These are phyloP conservation scores for Myriosclerotinia curreyana DNA, from an alignment of 2,329 filamentous ascomycete species.

Conservation along the genomic window DNA sequence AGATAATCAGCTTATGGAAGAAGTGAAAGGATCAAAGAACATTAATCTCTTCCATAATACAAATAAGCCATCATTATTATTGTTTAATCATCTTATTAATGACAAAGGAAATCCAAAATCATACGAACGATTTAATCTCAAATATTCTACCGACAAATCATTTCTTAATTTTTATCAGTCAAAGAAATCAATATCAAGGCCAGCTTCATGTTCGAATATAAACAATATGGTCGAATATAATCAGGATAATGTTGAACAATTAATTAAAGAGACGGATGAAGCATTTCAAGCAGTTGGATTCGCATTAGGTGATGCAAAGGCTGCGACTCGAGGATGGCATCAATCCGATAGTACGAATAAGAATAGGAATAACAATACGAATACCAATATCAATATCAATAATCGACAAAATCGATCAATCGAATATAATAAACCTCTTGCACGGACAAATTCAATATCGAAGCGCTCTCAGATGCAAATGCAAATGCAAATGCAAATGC, in stretches of 20 bases:
- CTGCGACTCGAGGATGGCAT: constrained; percentile 37
- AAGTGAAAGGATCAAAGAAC: constrained; percentile 4
- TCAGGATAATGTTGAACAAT: constrained; percentile 41
- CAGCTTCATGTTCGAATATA: constrained; percentile 32
- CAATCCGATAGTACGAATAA: not conserved
- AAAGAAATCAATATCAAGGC: not conserved
- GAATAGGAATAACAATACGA: not conserved
- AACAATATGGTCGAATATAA: constrained; percentile 28
- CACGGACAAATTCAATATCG: constrained; percentile 24
- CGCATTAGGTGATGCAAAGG: constrained; percentile 43
- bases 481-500: constrained; percentile 21
- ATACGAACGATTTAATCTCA: constrained; percentile 6
- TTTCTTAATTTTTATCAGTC: not conserved
- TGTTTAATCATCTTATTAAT: constrained; percentile 7
- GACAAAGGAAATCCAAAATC: constrained; percentile 11
- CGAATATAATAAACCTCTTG: not conserved
- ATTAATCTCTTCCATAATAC: constrained; percentile 15
- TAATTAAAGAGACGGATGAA: constrained; percentile 51
- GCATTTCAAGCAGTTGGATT: constrained; percentile 49
- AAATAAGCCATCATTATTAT: not conserved
- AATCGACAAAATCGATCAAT: constrained; percentile 1
- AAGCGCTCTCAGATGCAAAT: constrained; percentile 23
- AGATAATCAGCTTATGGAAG: constrained; percentile 21
- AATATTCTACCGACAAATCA: not conserved
- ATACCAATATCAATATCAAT: not conserved